Base-by-base conservation (phyloP, 805 yeast species). In the Pichia deserticola region DNA sequence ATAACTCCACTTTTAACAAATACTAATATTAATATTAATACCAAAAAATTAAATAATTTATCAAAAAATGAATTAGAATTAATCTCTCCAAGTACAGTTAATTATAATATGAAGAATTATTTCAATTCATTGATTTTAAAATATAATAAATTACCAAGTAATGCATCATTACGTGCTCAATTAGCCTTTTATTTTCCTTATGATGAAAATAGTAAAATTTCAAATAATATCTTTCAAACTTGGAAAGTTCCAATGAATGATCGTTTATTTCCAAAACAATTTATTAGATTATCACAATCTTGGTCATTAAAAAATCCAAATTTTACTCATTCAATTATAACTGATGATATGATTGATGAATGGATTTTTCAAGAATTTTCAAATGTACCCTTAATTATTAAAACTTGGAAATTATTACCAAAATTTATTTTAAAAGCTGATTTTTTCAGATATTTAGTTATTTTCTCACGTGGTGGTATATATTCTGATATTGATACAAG, bases 401-500 rank as follows among this genome's bases (percentile, higher is more conserved):
- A 75, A 53, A 96, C 97, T 0, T 93, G 84, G 69, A 68, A 77
- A 20, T 56, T 78, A 32, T 69, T 93, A 78, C 99, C 99, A 2
- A 81, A 79, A 59, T 76, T 77, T 36, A 90, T 93, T 50, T 69
- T 93, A 51, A 86, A 86, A 63, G 98, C 97, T 0, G 99, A 93
- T 67, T 92, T 92, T 63, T 89, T 93, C 73, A 73, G 98, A 53
- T 93, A 93, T 66, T 71, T 93, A 59, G 81, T 93, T 20, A 69
- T 93, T 27, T 84, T 76, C 62, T 97, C 97, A 7, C 73, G 93
- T 45, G 99, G 99, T 10, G 99, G 99, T 0, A 82, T 88, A 1
- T 92, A 92, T 63, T 77, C 95, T 2, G 99, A 93, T 62, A 83
- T 92, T 53, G 99, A 93, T 65, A 93, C 99, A 0, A 63, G 73